Conservation (phyloP, 331 rosid genomes). For the Dryas integrifolia region DNA sequence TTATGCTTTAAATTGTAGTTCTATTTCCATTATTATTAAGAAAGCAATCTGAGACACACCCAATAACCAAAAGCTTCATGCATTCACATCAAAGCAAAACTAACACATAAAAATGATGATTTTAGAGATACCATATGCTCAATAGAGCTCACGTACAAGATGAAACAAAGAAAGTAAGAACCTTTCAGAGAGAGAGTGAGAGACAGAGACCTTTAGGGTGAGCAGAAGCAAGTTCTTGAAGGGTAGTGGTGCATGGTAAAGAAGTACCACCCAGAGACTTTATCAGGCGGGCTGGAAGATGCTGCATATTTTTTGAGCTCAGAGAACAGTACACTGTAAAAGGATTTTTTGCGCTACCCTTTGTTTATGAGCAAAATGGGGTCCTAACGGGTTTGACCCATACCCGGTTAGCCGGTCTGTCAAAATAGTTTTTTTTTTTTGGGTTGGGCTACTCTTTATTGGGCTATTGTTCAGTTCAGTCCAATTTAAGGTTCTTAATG, state of each 20-base stretch:
- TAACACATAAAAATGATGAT: background rate
- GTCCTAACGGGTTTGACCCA: background rate
- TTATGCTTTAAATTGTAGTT: background rate
- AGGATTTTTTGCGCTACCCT: background rate
- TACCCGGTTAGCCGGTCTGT: background rate
- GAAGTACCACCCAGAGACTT: slow-evolving; percentile 51
- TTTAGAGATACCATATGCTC: background rate
- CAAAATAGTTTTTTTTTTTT: background rate
- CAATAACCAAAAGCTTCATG: slow-evolving; percentile 19
- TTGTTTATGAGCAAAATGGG: background rate
- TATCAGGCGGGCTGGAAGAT: slow-evolving; percentile 46
- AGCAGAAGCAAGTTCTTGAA: slow-evolving; percentile 57
- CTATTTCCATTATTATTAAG: background rate
- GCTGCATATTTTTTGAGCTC: slow-evolving; percentile 47
- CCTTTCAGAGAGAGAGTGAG: background rate
- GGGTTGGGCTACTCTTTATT: background rate
- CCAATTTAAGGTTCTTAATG: too few species aligned
- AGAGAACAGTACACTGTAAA: background rate
- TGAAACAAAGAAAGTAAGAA: background rate
- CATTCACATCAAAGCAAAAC: background rate
- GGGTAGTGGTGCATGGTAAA: slow-evolving; percentile 46
- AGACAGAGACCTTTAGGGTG: slow-evolving; percentile 57
- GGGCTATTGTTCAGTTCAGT: too few species aligned
- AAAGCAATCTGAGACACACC: slow-evolving; percentile 7
- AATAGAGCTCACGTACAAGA: background rate